These are phyloP conservation scores for Euphrasia arctica DNA, from an alignment of 305 asterid species.

Conservation along the genomic window DNA sequence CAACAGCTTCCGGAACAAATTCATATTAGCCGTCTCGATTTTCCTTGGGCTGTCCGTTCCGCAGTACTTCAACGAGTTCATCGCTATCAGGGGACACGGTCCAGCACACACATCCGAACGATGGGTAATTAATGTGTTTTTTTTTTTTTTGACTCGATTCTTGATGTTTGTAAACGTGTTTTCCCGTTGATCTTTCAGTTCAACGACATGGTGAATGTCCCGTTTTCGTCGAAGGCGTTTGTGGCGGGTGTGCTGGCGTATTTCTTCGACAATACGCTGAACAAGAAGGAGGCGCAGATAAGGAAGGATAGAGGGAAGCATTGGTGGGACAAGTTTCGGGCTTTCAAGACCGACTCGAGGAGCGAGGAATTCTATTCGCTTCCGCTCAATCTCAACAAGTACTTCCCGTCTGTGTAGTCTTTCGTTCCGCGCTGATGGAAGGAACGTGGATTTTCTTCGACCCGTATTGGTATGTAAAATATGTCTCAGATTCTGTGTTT, in stretches of 20 bases:
- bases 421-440: neutral
- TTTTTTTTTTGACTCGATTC: neutral
- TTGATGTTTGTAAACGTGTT: neutral
- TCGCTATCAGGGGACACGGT: conserved; percentile 43
- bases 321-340: conserved; percentile 60
- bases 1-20: conserved; percentile 56
- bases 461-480: too few relatives aligned
- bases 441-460: neutral
- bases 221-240: conserved; percentile 50
- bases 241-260: conserved; percentile 50
- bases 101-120: conserved; percentile 45
- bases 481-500: too few relatives aligned
- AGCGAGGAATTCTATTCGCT: conserved; percentile 55
- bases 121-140: too few relatives aligned
- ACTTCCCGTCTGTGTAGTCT: conserved; percentile 46
- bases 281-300: conserved; percentile 41
- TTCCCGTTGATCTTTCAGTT: conserved; percentile 31
- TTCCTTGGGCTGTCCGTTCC: conserved; percentile 52
- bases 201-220: conserved; percentile 60
- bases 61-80: conserved; percentile 54
- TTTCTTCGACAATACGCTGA: conserved; percentile 48
- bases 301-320: conserved; percentile 56
- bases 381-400: conserved; percentile 58
- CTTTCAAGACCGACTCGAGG: conserved; percentile 40
- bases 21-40: conserved; percentile 45